Base-by-base conservation (phyloP, 768 basidiomycete genomes). In the Daedalea quercina region DNA sequence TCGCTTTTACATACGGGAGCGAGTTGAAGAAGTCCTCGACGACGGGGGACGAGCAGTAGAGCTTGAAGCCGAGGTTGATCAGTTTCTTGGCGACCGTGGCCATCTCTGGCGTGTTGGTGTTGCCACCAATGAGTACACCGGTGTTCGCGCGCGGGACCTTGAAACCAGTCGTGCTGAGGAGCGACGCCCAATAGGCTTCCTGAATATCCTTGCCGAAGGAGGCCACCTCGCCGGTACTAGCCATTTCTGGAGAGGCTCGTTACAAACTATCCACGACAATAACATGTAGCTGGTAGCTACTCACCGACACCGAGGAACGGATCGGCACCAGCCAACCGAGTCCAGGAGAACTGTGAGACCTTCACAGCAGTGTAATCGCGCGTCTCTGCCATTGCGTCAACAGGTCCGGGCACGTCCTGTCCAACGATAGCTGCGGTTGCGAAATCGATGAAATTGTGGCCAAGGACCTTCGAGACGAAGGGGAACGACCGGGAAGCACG, bases 261-360 rank as follows among this genome's bases (percentile, higher is more conserved):
- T n/a, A n/a, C n/a, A n/a, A n/a, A n/a, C n/a, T n/a, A n/a, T n/a
- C n/a, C 50, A 51, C 28, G 26, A 50, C 20, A 49, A 51, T 2
- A 56, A 33, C 31, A 58, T 54, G 43, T 12, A 22, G 42, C n/a
- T 25, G 24, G 25, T 17, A 45, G 17, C 37, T 20, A 79, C 88
- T 67, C 57, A 91, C 90, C 90, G 50, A 95, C 92, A 54, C 94
- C 93, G 56, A 97, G 76, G 82, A 94, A 94, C 9, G 94, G 95
- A 75, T 97, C 95, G 19, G 95, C 95, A 54, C 95, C 95, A 22
- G 82, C 92, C 35, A 99, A 67, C 40, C 95, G 87, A 45, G 94
- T 97, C 96, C 95, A 99, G 11, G 90, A 93, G 76, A 99, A 98
- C 64, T 97, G 95, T 11, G 96, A 86, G 44, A 96, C 94, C 74